Base-by-base conservation (phyloP, 495 filamentous ascomycete species). In the Hypomontagnella monticulosa region DNA sequence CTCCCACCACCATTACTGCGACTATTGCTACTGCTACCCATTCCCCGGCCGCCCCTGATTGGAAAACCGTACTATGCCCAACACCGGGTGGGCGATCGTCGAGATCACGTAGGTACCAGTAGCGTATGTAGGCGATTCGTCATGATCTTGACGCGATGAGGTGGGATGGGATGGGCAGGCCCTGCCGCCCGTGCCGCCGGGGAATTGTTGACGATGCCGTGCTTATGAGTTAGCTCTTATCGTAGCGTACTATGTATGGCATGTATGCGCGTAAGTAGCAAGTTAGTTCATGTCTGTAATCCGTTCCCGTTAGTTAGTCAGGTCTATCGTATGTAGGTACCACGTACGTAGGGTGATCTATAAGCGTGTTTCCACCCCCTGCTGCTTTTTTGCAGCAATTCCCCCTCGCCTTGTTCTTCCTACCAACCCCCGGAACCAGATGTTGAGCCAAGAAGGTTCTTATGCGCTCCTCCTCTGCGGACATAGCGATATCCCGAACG, bases 171-270 rank as follows among this genome's bases (percentile, higher is more conserved):
- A 27, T 27, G 23, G 23, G 23, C 23, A 3, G n/a, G 47, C 14
- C 32, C 27, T 40, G 43, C 42, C 42, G 43, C 42, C 55, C 30
- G 55, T 58, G 55, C 55, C 55, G 33, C 43, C 55, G 55, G 55
- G 48, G 43, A 58, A 33, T 58, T 58, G 3, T 27, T 27, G 23
- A 27, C 23, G 23, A 3, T 27, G 23, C 23, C 23, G 23, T 27
- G 23, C 23, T 27, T 27, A 27, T 27, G 2, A 27, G 23, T 6
- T 27, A 27, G 23, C 23, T 6, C 23, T 27, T 27, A 27, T 27
- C 23, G 23, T 27, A 27, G 23, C 23, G 23, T 27, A 27, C 6
- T 27, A 27, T 27, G 23, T 2, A 27, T 27, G 23, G 23, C 23
- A 27, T 14, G 23, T 6, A 27, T 14, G 36, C n/a, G 36, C 36